Evolutionary conservation across 2,329 filamentous ascomycete species (phyloP).

Genomic region (Aspergillus udagawae): DNA sequence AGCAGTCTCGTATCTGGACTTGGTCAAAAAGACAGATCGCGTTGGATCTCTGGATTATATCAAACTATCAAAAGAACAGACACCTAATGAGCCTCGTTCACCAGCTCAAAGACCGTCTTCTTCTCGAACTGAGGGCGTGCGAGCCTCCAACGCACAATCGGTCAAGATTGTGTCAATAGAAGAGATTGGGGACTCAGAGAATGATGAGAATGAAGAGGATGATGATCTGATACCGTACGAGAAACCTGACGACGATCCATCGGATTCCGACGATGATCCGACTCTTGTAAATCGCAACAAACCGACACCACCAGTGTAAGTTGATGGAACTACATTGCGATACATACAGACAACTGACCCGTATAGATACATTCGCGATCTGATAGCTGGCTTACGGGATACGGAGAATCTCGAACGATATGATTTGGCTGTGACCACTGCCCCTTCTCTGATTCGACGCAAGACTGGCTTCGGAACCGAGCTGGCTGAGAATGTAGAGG

Average conservation of each 20-base stretch:
- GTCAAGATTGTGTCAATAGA: slow-evolving; percentile 54
- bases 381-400: slow-evolving; percentile 74
- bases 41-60: slow-evolving; percentile 57
- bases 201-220: slow-evolving; percentile 48
- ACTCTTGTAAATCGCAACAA: slow-evolving; percentile 82
- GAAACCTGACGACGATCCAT: slow-evolving; percentile 81
- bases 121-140: slow-evolving; percentile 1
- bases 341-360: slow-evolving; percentile 11
- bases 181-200: slow-evolving; percentile 58
- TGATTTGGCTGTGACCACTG: slow-evolving; percentile 71
- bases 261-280: slow-evolving; percentile 91
- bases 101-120: slow-evolving; percentile 7
- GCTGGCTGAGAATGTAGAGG: slow-evolving; percentile 76
- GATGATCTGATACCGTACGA: slow-evolving; percentile 72
- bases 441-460: slow-evolving; percentile 75
- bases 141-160: not conserved
- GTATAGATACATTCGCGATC: slow-evolving; percentile 70
- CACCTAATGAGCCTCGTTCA: slow-evolving; percentile 14
- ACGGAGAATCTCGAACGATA: slow-evolving; percentile 82
- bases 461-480: slow-evolving; percentile 88
- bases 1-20: slow-evolving; percentile 67
- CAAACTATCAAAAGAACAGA: slow-evolving; percentile 18
- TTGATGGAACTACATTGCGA: slow-evolving; percentile 6
- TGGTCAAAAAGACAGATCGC: slow-evolving; percentile 61
- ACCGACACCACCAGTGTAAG: slow-evolving; percentile 70